A percentile compares a stretch with the other conserved stretches of the same genome.
Evolutionary conservation across 768 basidiomycete genomes (phyloP).

Genomic region (Mycena floridula): DNA sequence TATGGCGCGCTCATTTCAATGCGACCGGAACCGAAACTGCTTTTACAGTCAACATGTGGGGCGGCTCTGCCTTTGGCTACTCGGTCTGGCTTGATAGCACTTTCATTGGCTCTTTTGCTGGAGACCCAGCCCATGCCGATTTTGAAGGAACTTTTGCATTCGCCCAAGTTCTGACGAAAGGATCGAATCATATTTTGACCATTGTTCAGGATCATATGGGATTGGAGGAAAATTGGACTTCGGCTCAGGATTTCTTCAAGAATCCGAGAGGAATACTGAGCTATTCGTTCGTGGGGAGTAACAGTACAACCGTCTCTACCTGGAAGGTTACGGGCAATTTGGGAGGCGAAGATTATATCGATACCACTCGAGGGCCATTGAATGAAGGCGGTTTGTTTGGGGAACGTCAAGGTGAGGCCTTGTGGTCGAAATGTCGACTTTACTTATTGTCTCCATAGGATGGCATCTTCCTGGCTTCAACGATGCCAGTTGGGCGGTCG

Average conservation of each 20-base stretch:
- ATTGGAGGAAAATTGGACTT: slow-evolving; percentile 37
- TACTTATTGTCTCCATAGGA: slow-evolving; percentile 19
- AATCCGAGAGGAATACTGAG: slow-evolving; percentile 40
- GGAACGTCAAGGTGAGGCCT: slow-evolving; percentile 41
- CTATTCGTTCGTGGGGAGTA: slow-evolving; percentile 38
- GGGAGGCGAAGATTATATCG: slow-evolving; percentile 42
- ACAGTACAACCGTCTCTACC: slow-evolving; percentile 26
- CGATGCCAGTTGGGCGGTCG: slow-evolving; percentile 36
- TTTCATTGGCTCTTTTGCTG: slow-evolving; percentile 42
- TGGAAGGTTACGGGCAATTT: slow-evolving; percentile 51
- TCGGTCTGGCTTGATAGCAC: slow-evolving; percentile 43
- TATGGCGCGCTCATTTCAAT: slow-evolving; percentile 47
- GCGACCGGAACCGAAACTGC: slow-evolving; percentile 40
- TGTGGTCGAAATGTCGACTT: not conserved
- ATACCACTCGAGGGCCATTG: slow-evolving; percentile 45
- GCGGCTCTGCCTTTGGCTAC: slow-evolving; percentile 43
- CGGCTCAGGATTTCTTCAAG: slow-evolving; percentile 41
- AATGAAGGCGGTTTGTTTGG: slow-evolving; percentile 56
- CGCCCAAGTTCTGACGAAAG: slow-evolving; percentile 20
- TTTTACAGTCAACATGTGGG: slow-evolving; percentile 32
- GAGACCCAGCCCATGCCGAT: slow-evolving; percentile 26
- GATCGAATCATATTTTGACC: slow-evolving; percentile 36
- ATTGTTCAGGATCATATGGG: slow-evolving; percentile 53
- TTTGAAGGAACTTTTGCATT: slow-evolving; percentile 30
- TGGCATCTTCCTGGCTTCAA: slow-evolving; percentile 57